These are phyloP conservation scores for Xylariaceae sp. DNA, from an alignment of 2,329 filamentous ascomycete genomes.

Conservation along the genomic window DNA sequence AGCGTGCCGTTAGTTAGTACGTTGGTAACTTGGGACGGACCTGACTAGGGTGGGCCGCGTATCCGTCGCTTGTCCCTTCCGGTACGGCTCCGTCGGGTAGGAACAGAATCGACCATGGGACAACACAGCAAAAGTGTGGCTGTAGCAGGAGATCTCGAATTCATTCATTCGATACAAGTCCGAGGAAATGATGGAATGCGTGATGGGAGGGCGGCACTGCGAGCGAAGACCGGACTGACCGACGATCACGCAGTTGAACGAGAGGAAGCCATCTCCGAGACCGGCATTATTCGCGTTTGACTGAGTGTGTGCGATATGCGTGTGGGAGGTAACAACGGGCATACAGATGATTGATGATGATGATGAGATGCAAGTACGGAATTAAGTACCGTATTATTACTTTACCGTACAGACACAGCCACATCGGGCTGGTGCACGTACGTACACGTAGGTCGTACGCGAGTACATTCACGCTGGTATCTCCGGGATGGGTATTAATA, in stretches of 20 bases:
- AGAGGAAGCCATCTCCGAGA: not conserved
- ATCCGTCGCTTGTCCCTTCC: too few species aligned
- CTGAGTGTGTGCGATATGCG: not conserved
- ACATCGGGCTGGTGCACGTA: not conserved
- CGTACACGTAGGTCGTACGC: not conserved
- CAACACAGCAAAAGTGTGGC: not conserved
- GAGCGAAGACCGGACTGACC: not conserved
- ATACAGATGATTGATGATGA: too few species aligned
- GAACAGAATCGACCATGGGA: not conserved
- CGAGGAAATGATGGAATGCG: too few species aligned
- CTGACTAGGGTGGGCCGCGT: too few species aligned
- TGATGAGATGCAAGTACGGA: too few species aligned
- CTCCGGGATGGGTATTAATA: not conserved
- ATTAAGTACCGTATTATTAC: too few species aligned
- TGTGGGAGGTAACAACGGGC: not conserved
- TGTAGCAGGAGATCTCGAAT: too few species aligned
- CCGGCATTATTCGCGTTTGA: not conserved
- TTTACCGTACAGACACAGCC: not conserved
- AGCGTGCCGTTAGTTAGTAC: not conserved
- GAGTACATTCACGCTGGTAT: too few species aligned
- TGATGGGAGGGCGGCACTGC: not conserved
- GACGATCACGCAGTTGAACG: not conserved
- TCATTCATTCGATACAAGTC: too few species aligned
- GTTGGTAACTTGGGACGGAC: too few species aligned
- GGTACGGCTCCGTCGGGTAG: not conserved